Conservation (phyloP, 495 filamentous ascomycete species). For the Chaetomium fimeti region DNA sequence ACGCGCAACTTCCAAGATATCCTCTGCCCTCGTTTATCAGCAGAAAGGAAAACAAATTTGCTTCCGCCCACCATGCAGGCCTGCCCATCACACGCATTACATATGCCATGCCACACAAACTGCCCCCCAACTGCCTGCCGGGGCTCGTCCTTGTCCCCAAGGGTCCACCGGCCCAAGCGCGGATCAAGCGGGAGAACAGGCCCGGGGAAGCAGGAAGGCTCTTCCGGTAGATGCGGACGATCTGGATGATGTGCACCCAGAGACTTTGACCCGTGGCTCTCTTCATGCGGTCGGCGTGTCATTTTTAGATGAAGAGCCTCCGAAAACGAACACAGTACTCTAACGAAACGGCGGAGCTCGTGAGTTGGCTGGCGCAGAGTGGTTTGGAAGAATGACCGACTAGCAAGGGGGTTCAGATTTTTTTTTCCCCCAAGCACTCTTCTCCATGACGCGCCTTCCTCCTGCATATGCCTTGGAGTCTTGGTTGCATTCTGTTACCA, state of each 20-base stretch:
- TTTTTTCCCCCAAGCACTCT: background rate
- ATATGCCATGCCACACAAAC: background rate
- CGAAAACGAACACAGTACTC: background rate
- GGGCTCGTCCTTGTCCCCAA: background rate
- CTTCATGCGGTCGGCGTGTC: constrained; percentile 15
- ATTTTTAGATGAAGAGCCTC: constrained; percentile 17
- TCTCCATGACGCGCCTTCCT: constrained; percentile 17
- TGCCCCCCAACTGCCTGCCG: background rate
- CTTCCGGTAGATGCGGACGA: constrained; percentile 23
- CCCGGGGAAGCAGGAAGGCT: constrained; percentile 20
- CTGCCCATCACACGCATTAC: background rate
- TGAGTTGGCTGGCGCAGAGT: background rate
- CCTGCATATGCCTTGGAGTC: constrained; percentile 15
- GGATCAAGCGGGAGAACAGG: constrained; percentile 15
- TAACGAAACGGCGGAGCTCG: background rate
- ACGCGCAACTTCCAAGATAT: background rate
- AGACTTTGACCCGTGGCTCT: background rate
- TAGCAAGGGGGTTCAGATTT: constrained; percentile 7
- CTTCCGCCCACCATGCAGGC: background rate
- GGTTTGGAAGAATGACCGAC: background rate
- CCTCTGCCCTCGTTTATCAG: too few species aligned
- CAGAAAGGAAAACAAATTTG: background rate
- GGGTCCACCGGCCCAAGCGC: background rate
- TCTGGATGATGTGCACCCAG: constrained; percentile 19
- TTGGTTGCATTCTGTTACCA: constrained; percentile 17